Conservation (phyloP, 345 rosid species). For the Euclidium syriacum region DNA sequence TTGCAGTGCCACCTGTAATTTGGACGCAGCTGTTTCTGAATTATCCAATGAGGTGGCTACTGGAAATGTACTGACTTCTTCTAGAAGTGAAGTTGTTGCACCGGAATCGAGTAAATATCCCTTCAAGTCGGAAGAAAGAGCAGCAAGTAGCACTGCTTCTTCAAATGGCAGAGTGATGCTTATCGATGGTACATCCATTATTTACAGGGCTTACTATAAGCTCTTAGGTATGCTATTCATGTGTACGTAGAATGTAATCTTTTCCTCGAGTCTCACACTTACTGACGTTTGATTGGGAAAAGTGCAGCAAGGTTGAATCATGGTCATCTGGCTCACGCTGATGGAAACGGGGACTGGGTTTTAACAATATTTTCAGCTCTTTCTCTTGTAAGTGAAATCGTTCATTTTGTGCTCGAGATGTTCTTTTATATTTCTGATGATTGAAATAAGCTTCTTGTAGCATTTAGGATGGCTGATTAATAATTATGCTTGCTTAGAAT, state of each 20-base stretch:
- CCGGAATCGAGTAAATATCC: slow-evolving; percentile 28
- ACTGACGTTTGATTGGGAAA: slow-evolving; percentile 8
- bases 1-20: slow-evolving; percentile 34
- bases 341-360: slow-evolving; percentile 98
- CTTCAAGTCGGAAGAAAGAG: slow-evolving; percentile 34
- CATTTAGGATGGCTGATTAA: slow-evolving; percentile 7
- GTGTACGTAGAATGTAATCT: neutral
- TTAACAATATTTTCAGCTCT: slow-evolving; percentile 82
- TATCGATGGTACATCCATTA: slow-evolving; percentile 88
- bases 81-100: slow-evolving; percentile 27
- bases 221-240: slow-evolving; percentile 57
- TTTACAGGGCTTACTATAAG: slow-evolving; percentile 94
- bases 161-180: slow-evolving; percentile 83
- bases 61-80: slow-evolving; percentile 21
- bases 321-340: slow-evolving; percentile 82
- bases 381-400: slow-evolving; percentile 66
- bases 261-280: neutral
- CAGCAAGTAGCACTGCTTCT: slow-evolving; percentile 23
- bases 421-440: neutral
- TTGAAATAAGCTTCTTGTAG: neutral
- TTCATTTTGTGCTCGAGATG: neutral
- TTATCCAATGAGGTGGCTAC: slow-evolving; percentile 29
- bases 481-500: neutral
- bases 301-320: slow-evolving; percentile 80
- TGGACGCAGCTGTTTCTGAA: slow-evolving; percentile 28